Conservation (phyloP, 2,329 filamentous ascomycete species). For the Colletotrichum nymphaeae region DNA sequence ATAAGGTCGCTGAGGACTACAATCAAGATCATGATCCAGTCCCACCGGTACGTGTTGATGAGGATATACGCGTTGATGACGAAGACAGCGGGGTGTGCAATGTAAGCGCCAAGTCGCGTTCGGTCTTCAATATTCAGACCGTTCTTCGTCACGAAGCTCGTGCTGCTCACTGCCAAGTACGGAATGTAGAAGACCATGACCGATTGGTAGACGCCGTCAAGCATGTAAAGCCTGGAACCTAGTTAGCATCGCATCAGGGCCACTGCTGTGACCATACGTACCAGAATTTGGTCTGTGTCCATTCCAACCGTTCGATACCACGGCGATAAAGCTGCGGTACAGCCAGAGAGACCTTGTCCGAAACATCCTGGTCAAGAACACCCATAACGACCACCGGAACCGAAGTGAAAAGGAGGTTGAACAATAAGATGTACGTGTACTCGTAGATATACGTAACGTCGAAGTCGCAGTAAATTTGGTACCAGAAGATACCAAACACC, state of each 20-base stretch:
- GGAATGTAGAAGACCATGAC: conserved; percentile 93
- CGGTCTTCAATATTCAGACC: conserved; percentile 84
- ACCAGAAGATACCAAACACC: conserved; percentile 98
- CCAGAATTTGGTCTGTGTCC: conserved; percentile 98
- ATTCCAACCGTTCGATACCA: conserved; percentile 95
- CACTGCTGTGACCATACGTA: conserved; percentile 57
- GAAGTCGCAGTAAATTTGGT: conserved; percentile 93
- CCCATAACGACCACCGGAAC: conserved; percentile 95
- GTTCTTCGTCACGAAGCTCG: conserved; percentile 75
- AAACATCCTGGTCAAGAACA: conserved; percentile 96
- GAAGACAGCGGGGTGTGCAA: conserved; percentile 85
- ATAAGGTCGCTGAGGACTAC: conserved; percentile 85
- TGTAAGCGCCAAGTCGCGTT: conserved; percentile 85
- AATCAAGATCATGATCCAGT: conserved; percentile 92
- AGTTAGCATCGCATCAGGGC: conserved; percentile 41
- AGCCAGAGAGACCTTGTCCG: conserved; percentile 90
- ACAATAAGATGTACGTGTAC: conserved; percentile 96
- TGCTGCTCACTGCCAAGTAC: conserved; percentile 80
- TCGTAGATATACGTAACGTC: conserved; percentile 98
- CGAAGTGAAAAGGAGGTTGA: conserved; percentile 97
- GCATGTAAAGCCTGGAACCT: conserved; percentile 82
- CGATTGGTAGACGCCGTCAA: conserved; percentile 94
- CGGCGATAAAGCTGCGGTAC: conserved; percentile 96
- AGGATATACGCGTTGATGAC: conserved; percentile 95
- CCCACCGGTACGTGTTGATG: conserved; percentile 97